These are phyloP conservation scores for Byssoonygena ceratinophila DNA, from an alignment of 2,329 filamentous ascomycete species.

Conservation along the genomic window DNA sequence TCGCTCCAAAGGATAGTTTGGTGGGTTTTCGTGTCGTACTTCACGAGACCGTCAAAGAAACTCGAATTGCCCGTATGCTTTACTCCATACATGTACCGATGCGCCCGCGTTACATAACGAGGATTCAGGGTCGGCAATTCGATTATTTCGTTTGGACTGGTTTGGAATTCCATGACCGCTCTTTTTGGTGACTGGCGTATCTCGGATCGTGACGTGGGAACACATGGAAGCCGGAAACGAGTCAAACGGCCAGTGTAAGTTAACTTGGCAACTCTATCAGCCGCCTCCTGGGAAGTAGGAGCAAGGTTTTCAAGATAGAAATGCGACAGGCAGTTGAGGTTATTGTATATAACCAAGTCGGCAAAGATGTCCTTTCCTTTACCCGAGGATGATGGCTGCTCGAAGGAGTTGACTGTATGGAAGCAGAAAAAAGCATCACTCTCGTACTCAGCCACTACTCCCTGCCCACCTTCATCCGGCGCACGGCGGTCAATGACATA, in stretches of 20 bases:
- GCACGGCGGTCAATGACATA: constrained; percentile 57
- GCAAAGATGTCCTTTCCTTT: constrained; percentile 47
- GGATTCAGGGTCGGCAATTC: constrained; percentile 46
- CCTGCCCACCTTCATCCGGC: constrained; percentile 40
- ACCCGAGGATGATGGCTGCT: constrained; percentile 41
- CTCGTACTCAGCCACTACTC: constrained; percentile 58
- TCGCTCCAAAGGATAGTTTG: constrained; percentile 35
- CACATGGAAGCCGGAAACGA: constrained; percentile 30
- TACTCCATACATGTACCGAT: constrained; percentile 44
- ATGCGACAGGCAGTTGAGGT: constrained; percentile 52
- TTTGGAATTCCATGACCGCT: constrained; percentile 24
- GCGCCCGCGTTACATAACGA: constrained; percentile 31
- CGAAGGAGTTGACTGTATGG: constrained; percentile 67
- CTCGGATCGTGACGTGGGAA: constrained; percentile 20
- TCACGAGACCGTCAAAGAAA: constrained; percentile 44
- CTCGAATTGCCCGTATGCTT: constrained; percentile 38
- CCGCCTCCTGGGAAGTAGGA: constrained; percentile 39
- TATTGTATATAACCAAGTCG: constrained; percentile 56
- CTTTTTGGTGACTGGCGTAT: constrained; percentile 3
- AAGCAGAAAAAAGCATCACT: constrained; percentile 65
- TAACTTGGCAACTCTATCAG: constrained; percentile 27
- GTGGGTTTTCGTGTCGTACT: constrained; percentile 41
- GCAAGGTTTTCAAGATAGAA: constrained; percentile 62
- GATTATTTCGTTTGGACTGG: constrained; percentile 20
- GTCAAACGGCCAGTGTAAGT: constrained; percentile 19